A percentile compares a stretch with the other conserved stretches of the same genome.
Evolutionary conservation across 202 grass and related monocot genomes (phyloP).

Genomic region (Carex arenaria): DNA sequence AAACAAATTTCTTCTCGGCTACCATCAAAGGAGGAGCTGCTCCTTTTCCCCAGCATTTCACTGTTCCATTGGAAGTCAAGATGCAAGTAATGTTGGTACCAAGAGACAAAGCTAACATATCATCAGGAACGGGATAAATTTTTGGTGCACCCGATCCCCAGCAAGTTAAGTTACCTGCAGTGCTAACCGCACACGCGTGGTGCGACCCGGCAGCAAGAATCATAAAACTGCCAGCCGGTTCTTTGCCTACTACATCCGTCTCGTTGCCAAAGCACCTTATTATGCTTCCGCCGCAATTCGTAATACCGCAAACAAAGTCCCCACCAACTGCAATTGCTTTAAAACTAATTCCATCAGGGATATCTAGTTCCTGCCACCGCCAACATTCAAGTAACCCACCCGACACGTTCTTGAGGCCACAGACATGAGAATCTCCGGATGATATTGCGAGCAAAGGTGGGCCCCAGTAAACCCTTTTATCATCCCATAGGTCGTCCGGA

Average conservation of each 20-base stretch:
- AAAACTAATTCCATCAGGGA: slow-evolving; percentile 38
- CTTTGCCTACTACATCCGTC: not conserved
- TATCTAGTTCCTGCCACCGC: slow-evolving; percentile 30
- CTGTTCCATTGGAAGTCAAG: slow-evolving; percentile 32
- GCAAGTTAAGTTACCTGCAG: slow-evolving; percentile 28
- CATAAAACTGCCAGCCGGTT: not conserved
- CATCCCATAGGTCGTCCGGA: not conserved
- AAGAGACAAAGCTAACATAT: slow-evolving; percentile 44
- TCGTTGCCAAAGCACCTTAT: slow-evolving; percentile 19
- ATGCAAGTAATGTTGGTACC: slow-evolving; percentile 64
- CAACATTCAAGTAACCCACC: slow-evolving; percentile 46
- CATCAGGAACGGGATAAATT: slow-evolving; percentile 13
- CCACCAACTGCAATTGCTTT: slow-evolving; percentile 38
- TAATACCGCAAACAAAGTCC: slow-evolving; percentile 69
- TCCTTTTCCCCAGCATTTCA: slow-evolving; percentile 54
- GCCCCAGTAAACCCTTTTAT: slow-evolving; percentile 63
- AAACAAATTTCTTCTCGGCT: slow-evolving; percentile 21
- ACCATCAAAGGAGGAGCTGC: slow-evolving; percentile 13
- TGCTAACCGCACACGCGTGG: slow-evolving; percentile 55
- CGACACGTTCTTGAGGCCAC: slow-evolving; percentile 35
- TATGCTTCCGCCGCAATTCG: not conserved
- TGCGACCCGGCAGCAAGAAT: slow-evolving; percentile 32
- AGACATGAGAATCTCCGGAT: slow-evolving; percentile 57
- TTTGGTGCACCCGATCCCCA: slow-evolving; percentile 44
- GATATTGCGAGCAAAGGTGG: slow-evolving; percentile 34